Evolutionary conservation across 441 rosid genomes (phyloP), one percentile per base, ranked within the genome.

Genomic region (Kokia cookei): DNA sequence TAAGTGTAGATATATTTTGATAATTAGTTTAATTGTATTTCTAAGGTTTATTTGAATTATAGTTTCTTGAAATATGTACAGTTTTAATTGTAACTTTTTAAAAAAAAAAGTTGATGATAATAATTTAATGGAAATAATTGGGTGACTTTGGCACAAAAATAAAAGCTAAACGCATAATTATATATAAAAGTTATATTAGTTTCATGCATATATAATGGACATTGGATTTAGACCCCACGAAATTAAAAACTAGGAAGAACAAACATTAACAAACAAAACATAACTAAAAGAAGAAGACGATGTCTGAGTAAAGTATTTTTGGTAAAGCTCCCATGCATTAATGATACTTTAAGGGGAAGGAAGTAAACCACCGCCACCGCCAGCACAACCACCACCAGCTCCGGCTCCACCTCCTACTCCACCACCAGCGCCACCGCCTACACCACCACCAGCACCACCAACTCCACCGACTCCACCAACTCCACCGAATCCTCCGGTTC

Each of bases 391-490:
- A 74, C 60, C 32, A 6, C 82, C 86, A 57, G 72, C 73, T 12
- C 83, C 85, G 61, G 45, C 27, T 10, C 85, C 85, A 51, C 70
- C 73, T 15, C 73, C 79, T 2, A 27, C 53, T 3, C 67, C 81
- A 42, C 58, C 40, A 64, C 83, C 87, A 54, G 69, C 75, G 6
- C 81, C 78, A 14, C 26, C 73, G 10, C 35, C 73, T 1, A 62
- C 78, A 2, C 79, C 79, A 29, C 62, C 62, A 11, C 62, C 83
- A 22, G 8, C 8, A 6, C 40, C 40, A 6, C 40, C 8, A 2
- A 15, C 60, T n/a, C 68, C 70, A 9, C 81, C 73, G 0, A n/a
- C 9, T 4, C 69, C 77, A 22, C 73, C 67, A 17, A 26, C 54
- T 4, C 79, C 81, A 0, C 76, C 59, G 4, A 55, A 26, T 10